Evolutionary conservation across 306 rosid species (phyloP).

Genomic region (Vigna nakashimae): DNA sequence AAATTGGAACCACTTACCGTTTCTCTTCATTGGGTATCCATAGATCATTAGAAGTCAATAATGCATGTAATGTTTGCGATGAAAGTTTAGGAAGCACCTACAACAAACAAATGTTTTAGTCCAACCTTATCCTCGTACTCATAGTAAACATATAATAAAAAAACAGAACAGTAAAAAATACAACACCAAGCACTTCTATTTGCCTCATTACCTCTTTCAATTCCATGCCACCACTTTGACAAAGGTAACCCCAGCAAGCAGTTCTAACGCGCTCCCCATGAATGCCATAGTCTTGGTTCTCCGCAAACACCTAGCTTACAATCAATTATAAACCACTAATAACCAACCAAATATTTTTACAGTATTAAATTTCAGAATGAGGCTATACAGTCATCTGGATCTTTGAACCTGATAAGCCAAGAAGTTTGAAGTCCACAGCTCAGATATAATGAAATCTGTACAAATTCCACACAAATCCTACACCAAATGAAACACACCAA

Average conservation of each 20-base stretch:
- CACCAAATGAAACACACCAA: conserved; percentile 32
- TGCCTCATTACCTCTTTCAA: conserved; percentile 83
- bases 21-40: conserved; percentile 94
- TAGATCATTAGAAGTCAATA: conserved; percentile 83
- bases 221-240: conserved; percentile 98
- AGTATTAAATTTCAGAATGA: conserved; percentile 39
- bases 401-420: conserved; percentile 86
- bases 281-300: conserved; percentile 94
- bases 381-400: conserved; percentile 44
- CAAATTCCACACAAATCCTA: conserved; percentile 97
- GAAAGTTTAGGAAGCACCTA: conserved; percentile 98
- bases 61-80: conserved; percentile 82
- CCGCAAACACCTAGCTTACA: conserved; percentile 81
- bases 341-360: conserved; percentile 28
- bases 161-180: conserved; percentile 38
- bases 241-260: conserved; percentile 99
- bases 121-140: conserved; percentile 18
- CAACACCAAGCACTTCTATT: conserved; percentile 38
- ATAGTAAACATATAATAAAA: conserved; percentile 35
- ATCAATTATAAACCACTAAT: conserved; percentile 37
- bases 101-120: conserved; percentile 41
- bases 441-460: conserved; percentile 94
- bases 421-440: conserved; percentile 96
- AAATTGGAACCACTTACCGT: conserved; percentile 59
- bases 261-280: conserved; percentile 95